Evolutionary conservation across 2,329 filamentous ascomycete species (phyloP), one percentile per base, ranked within the genome.

Genomic region (Chaetothyriales sp.): DNA sequence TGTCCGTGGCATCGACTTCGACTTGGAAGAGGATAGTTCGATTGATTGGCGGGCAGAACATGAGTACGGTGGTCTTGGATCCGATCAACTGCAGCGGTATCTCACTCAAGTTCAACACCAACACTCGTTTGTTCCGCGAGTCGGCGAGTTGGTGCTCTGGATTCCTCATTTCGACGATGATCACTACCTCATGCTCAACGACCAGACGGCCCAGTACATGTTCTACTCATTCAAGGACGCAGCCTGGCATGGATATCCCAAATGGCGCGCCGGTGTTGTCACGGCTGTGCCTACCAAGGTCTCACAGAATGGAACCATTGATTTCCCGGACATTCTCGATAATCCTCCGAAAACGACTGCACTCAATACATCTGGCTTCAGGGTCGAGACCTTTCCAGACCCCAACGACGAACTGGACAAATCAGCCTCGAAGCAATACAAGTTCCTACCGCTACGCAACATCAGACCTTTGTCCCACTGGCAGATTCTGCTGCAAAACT

Each of bases 101-200:
- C 61, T 80, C 0, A 62, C 66, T 4, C 66, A 66, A 7, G 60
- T 73, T 15, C 62, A 62, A 3, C 55, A 70, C 7, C 68, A 74
- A 44, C 68, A 73, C 2, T 66, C 71, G 2, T 80, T 74, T 59
- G 57, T 75, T 1, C 77, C 78, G 2, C 70, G 78, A 1, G 56
- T 66, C 0, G 78, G 77, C 1, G 78, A 81, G 52, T 60, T 80
- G 2, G 76, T 81, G 0, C 65, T 81, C 0, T 80, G 75, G 71
- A 60, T 58, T 12, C 56, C 60, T 1, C 53, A 60, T n/a, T 61
- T 66, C 39, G 49, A 53, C 28, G 56, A 68, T 2, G 64, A 64
- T 0, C 56, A 57, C n/a, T 65, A 65, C 22, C 58, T 73, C 7
- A 54, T 62, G 18, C 68, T 60, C 53, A 66, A 73, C 48, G 48